Base-by-base conservation (phyloP, 2,329 filamentous ascomycete species). In the Colletotrichum viniferum region DNA sequence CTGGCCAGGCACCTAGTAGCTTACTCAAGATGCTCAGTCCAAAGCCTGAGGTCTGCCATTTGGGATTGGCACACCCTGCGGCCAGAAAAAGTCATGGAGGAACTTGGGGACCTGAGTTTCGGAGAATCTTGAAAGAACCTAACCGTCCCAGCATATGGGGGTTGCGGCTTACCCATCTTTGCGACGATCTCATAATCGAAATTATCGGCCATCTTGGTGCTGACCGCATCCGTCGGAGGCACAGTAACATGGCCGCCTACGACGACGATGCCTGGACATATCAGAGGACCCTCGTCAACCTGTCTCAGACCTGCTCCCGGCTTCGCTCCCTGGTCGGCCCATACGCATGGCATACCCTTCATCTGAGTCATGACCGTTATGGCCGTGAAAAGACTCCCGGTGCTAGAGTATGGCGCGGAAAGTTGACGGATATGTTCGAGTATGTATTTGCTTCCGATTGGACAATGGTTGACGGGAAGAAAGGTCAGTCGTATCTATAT, bases 41-140 rank as follows among this genome's bases (percentile, higher is more conserved):
- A n/a, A 48, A 12, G 14, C 36, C 36, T 38, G 14, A 18, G 36
- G 36, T 38, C 14, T 4, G 36, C 0, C 36, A 14, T 18, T 38
- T 14, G 7, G 14, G 36, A 38, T 4, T 9, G 36, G 1, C 36
- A 38, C 36, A 38, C 18, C 9, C 38, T 48, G 9, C 38, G 38
- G 38, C 5, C 9, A 0, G 38, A 0, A 48, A 12, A 12, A 9
- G 9, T n/a, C 3, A 12, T n/a, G 9, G 18, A 48, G 9, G 9
- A 12, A 7, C 0, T 12, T 48, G 38, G 38, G 9, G 9, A 12
- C 1, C 0, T n/a, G 38, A 48, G 18, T n/a, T 6, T 1, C 18
- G 38, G 18, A 48, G 0, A 48, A 12, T 48, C 5, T 4, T n/a
- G 9, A n/a, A 48, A 48, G 38, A 10, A 4, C 38, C 38, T 7